Percentiles rank a stretch among this genome's conserved stretches.
These are phyloP conservation scores for Capronia americana DNA, from an alignment of 2,329 filamentous ascomycete species.

Conservation along the genomic window DNA sequence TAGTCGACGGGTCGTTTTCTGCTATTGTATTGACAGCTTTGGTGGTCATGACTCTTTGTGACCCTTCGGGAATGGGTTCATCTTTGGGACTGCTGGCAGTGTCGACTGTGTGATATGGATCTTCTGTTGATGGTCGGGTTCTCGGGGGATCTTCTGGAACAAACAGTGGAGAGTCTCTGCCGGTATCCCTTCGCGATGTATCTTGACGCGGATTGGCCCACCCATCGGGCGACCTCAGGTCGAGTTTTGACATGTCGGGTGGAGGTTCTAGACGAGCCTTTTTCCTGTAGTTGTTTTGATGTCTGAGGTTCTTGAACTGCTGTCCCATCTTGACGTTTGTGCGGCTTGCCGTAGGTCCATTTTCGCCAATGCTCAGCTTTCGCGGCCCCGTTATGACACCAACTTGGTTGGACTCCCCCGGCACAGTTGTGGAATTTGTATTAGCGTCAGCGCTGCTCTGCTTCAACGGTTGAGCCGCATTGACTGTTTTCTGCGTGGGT, in stretches of 20 bases:
- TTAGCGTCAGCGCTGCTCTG: not conserved
- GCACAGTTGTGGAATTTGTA: not conserved
- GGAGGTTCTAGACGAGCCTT: slow-evolving; percentile 24
- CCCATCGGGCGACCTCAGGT: slow-evolving; percentile 25
- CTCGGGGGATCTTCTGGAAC: slow-evolving; percentile 20
- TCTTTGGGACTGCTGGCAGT: not conserved
- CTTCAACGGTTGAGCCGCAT: not conserved
- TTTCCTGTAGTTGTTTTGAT: slow-evolving; percentile 36
- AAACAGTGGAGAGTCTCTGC: slow-evolving; percentile 23
- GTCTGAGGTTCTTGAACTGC: slow-evolving; percentile 33
- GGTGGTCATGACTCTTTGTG: not conserved
- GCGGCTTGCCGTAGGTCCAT: not conserved
- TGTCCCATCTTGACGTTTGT: slow-evolving; percentile 19
- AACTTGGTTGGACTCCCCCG: not conserved
- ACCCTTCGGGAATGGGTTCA: not conserved
- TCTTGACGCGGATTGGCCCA: slow-evolving; percentile 11
- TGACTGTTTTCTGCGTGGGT: not conserved
- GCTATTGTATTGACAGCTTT: not conserved
- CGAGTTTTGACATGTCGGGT: slow-evolving; percentile 27
- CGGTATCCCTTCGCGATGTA: not conserved
- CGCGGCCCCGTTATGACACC: not conserved
- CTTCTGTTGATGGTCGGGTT: not conserved
- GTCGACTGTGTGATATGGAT: not conserved
- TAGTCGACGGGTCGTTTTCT: not conserved
- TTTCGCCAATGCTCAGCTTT: not conserved